Evolutionary conservation across 257 asterid species (phyloP).

Genomic region (Penstemon barbatus): DNA sequence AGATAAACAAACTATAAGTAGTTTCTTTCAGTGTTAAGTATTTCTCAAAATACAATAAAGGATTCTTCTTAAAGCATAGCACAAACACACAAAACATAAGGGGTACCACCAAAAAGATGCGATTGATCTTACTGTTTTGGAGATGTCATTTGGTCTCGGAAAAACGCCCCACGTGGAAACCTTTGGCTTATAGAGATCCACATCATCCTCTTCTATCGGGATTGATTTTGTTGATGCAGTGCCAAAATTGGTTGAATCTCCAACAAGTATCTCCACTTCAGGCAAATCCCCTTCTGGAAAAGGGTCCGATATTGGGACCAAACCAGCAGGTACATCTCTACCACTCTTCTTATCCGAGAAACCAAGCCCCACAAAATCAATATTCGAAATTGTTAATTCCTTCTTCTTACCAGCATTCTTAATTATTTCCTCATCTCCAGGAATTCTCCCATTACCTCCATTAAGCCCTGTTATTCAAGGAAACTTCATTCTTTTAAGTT

Average conservation of each 20-base stretch:
- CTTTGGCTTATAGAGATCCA: slow-evolving; percentile 76
- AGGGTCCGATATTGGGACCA: slow-evolving; percentile 58
- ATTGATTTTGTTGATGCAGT: slow-evolving; percentile 33
- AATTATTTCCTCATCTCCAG: slow-evolving; percentile 29
- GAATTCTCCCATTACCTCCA: slow-evolving; percentile 33
- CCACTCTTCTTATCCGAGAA: slow-evolving; percentile 78
- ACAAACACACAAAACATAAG: not conserved
- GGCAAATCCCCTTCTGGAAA: slow-evolving; percentile 64
- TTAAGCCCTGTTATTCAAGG: slow-evolving; percentile 40
- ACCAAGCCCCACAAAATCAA: slow-evolving; percentile 83
- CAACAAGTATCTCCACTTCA: slow-evolving; percentile 80
- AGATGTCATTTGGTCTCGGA: slow-evolving; percentile 85
- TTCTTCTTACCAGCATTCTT: slow-evolving; percentile 40
- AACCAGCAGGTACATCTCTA: slow-evolving; percentile 77
- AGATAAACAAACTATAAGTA: slow-evolving; percentile 2
- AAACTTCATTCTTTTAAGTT: slow-evolving; percentile 7
- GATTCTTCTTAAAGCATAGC: not conserved
- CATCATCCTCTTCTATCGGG: slow-evolving; percentile 38
- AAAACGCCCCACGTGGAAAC: slow-evolving; percentile 99
- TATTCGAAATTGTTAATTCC: slow-evolving; percentile 50
- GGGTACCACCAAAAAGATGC: not conserved
- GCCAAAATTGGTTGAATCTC: slow-evolving; percentile 68
- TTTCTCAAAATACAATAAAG: not conserved
- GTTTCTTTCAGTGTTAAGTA: not conserved
- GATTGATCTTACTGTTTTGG: slow-evolving; percentile 60